Evolutionary conservation across 345 rosid genomes (phyloP), one percentile per base, ranked within the genome.

Genomic region (Eucalyptus urophylla): DNA sequence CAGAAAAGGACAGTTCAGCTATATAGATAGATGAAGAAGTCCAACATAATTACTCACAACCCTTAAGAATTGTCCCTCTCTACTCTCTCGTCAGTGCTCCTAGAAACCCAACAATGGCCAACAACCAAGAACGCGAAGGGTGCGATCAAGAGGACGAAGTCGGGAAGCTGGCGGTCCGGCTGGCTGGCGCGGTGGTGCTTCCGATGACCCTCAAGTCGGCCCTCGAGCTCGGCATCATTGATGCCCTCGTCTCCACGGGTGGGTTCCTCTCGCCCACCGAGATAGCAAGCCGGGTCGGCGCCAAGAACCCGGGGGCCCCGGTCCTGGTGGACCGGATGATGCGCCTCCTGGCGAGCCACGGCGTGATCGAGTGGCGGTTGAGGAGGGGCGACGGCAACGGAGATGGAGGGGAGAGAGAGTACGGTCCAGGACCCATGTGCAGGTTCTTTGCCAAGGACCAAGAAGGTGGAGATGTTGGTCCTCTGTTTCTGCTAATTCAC

Each of bases 201-300:
- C 94, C 94, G 0, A 92, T 93, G 97, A 92, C 92, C 4, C 92
- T 94, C n/a, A 94, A 92, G 53, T 92, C 95, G 3, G 86, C 93
- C n/a, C 22, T 95, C 2, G 94, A 95, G 88, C 94, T 94, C 12
- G 92, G 92, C 83, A 87, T 94, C 89, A 88, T 95, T 2, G 94
- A 93, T 90, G 89, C 90, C 49, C 89, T 95, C 89, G 89, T 58
- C 54, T 40, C 90, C 5, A 49, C 91, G 10, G 90, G 89, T 5
- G 87, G 86, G 14, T 90, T 88, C 83, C 92, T 95, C 67, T 92
- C 96, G 45, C 88, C 93, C 4, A 86, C 91, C 2, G 91, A 94
- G 88, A 92, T 94, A 40, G 93, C 93, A 11, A 88, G 89, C 65
- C 40, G 16, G 27, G 90, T 95, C 2, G 93, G 91, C 67, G 60